Percentiles rank a stretch among this genome's conserved stretches.
phyloP scores from a whole-genome alignment of 805 yeast species.

The Pichia ethanolica region DNA sequence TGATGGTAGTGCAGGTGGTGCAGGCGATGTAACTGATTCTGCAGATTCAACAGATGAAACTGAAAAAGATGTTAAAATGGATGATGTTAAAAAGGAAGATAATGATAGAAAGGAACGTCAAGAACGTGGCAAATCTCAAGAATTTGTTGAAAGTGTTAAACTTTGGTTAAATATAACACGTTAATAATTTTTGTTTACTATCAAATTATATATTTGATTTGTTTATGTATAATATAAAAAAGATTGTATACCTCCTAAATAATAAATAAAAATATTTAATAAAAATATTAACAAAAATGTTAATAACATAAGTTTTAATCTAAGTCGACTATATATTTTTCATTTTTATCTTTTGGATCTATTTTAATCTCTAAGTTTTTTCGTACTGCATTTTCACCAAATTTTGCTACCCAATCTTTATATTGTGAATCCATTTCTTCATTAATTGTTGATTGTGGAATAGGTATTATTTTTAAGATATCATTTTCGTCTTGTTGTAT shows the following conservation, averaged over 20 bases:
- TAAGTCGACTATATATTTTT: conserved; percentile 1
- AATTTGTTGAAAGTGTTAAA: conserved; percentile 26
- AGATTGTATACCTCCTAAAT: background rate
- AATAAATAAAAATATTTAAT: background rate
- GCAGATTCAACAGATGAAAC: no score
- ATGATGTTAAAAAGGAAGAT: conserved; percentile 1
- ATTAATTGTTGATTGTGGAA: conserved; percentile 1
- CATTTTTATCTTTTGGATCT: background rate
- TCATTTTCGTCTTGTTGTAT: conserved; percentile 5
- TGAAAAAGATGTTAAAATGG: background rate
- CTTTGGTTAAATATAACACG: conserved; percentile 36
- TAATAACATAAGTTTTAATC: background rate
- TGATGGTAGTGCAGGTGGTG: no score
- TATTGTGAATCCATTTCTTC: conserved; percentile 1
- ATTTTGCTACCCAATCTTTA: background rate
- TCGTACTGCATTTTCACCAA: background rate
- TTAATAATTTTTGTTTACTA: background rate
- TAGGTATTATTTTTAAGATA: conserved; percentile 6
- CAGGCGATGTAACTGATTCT: no score
- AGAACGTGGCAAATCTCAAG: conserved; percentile 4
- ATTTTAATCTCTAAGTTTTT: background rate
- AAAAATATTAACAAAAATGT: background rate
- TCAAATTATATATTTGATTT: background rate
- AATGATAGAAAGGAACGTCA: conserved; percentile 1
- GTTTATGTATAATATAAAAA: background rate